Conservation (phyloP, 139 green algal species). For the Auxenochlorella pyrenoidosa region DNA sequence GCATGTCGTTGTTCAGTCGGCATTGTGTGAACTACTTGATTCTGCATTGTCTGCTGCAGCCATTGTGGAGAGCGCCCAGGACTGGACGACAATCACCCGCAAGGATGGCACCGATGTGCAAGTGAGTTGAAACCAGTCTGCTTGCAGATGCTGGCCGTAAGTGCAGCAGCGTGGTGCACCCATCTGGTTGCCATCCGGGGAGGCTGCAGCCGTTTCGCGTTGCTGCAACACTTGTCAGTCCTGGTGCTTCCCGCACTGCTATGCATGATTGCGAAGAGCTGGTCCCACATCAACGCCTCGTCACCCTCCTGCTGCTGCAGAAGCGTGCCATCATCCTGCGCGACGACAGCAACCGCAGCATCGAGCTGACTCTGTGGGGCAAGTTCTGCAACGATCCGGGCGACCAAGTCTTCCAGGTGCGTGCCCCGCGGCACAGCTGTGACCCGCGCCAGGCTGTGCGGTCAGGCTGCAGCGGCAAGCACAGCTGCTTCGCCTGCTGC, state of each 20-base stretch:
- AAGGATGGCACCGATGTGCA: conserved; percentile 84
- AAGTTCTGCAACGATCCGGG: conserved; percentile 68
- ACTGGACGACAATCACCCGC: conserved; percentile 72
- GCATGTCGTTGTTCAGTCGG: neutral
- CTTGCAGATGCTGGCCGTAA: too few relatives aligned
- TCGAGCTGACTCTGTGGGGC: conserved; percentile 96
- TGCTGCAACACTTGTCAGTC: neutral
- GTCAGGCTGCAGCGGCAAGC: too few relatives aligned
- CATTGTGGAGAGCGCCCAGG: conserved; percentile 79
- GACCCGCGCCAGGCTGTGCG: too few relatives aligned
- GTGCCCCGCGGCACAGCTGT: neutral
- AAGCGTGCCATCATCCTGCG: conserved; percentile 86
- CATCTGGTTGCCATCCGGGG: too few relatives aligned
- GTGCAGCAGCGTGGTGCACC: too few relatives aligned
- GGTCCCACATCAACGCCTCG: too few relatives aligned
- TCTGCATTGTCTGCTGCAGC: neutral
- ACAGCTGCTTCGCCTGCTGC: too few relatives aligned
- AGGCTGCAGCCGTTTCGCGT: neutral
- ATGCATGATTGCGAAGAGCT: too few relatives aligned
- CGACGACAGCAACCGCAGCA: conserved; percentile 76
- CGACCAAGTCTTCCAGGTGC: conserved; percentile 66
- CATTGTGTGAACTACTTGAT: neutral
- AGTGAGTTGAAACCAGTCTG: neutral
- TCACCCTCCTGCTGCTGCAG: neutral
- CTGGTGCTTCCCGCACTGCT: too few relatives aligned